Conservation (phyloP, 495 filamentous ascomycete genomes). For the Penicillium angulare region DNA sequence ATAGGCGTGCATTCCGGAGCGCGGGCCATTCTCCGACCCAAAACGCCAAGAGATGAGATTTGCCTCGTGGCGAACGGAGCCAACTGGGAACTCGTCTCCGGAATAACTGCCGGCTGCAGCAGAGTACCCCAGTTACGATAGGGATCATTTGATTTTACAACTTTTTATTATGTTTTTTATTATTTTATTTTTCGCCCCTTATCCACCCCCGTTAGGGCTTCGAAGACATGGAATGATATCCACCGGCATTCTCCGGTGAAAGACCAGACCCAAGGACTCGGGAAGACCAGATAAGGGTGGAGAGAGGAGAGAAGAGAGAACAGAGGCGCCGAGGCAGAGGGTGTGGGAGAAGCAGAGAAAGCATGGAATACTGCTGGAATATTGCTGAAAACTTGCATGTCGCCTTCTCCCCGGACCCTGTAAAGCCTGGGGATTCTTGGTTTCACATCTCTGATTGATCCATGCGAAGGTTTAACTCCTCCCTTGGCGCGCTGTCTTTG, state of each 20-base stretch:
- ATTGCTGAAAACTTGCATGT: too few species aligned
- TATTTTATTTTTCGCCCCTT: not conserved
- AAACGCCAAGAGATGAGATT: conserved; percentile 1
- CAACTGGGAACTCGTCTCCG: not conserved
- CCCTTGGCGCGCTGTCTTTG: conserved; percentile 15
- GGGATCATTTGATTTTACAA: not conserved
- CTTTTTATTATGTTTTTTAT: too few species aligned
- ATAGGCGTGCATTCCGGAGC: not conserved
- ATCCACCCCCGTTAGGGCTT: not conserved
- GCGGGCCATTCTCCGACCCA: not conserved
- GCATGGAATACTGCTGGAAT: not conserved
- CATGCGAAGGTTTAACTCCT: not conserved
- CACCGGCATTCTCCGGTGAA: conserved; percentile 12
- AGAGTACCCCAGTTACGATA: too few species aligned
- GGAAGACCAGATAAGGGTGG: conserved; percentile 11
- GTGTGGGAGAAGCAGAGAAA: too few species aligned
- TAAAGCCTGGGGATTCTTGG: not conserved
- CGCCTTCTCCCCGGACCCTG: not conserved
- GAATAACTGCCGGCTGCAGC: not conserved
- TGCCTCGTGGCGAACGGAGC: not conserved
- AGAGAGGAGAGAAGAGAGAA: not conserved
- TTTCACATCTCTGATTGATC: conserved; percentile 10
- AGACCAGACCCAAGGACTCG: too few species aligned
- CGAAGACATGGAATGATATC: too few species aligned
- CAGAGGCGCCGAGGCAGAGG: too few species aligned